Percentiles rank a stretch among this genome's conserved stretches.
phyloP scores from a whole-genome alignment of 441 rosid species.

The Jatropha podagrica region DNA sequence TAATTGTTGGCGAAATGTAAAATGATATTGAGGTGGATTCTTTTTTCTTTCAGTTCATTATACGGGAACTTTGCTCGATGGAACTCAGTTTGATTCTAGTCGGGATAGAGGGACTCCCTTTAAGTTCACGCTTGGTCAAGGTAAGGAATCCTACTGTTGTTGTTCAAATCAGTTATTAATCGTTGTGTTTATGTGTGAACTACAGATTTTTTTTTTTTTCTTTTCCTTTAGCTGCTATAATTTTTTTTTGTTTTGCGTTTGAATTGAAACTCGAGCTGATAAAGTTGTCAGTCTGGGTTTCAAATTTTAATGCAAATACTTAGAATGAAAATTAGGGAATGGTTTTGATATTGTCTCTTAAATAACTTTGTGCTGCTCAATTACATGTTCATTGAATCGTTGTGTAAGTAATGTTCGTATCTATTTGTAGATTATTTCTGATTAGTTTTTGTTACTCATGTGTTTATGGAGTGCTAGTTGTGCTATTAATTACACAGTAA shows the following conservation, averaged over 20 bases:
- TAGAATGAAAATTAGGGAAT: background rate
- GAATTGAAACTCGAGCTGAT: background rate
- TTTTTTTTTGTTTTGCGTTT: background rate
- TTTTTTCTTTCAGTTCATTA: conserved; percentile 61
- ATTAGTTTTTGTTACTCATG: too few species aligned
- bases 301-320: too few species aligned
- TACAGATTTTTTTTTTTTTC: too few species aligned
- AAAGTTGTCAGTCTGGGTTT: background rate
- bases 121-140: conserved; percentile 94
- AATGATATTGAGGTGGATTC: background rate
- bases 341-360: background rate
- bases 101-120: conserved; percentile 75
- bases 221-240: too few species aligned
- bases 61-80: conserved; percentile 86
- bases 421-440: too few species aligned
- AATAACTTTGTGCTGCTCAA: too few species aligned
- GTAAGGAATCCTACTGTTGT: conserved; percentile 12
- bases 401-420: too few species aligned
- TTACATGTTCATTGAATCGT: too few species aligned
- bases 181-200: too few species aligned
- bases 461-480: too few species aligned
- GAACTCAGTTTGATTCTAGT: conserved; percentile 82
- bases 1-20: too few species aligned
- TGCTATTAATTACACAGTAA: too few species aligned
- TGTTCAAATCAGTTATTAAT: background rate